Base-by-base conservation (phyloP, 306 rosid genomes). In the Vigna radiata region DNA sequence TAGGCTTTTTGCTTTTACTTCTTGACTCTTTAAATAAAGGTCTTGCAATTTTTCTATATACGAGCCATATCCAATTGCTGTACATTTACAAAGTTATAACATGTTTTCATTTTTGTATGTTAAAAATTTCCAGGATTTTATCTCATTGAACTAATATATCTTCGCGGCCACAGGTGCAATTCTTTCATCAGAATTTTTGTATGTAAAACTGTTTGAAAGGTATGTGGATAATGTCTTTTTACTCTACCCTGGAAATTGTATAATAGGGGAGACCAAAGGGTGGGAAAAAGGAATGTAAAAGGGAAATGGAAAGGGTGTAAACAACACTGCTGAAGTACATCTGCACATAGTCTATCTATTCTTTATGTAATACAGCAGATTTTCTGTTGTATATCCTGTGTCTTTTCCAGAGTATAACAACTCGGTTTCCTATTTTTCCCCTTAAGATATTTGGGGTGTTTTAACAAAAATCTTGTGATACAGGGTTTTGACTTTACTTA, bases 1-100 rank as follows among this genome's bases (percentile, higher is more conserved):
- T 88, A 96, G 99, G 82, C 96, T 96, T 83, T 89, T 92, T 83
- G 98, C 98, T 72, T 96, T 87, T 84, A 86, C 99, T 44, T 87
- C 94, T 25, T 92, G 86, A 90, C 47, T 70, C 70, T 41, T 76
- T 56, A 15, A 47, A 71, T 50, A 39, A 52, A 86, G 94, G 99
- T 92, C 66, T 70, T n/a, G 54, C 82, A 70, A 39, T 65, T 66
- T 79, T 61, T 68, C 2, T 14, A 43, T 29, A 21, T 21, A 15
- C 63, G 43, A 70, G 61, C 62, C 68, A 72, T 59, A 61, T 16
- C n/a, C 33, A 46, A 56, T 36, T 44, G 36, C 77, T 44, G 55
- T 16, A 18, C 77, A 10, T 54, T 58, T n/a, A 23, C 77, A 17
- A 70, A 70, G 11, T 71, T 56, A 41, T 76, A 46, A 74, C 67